A percentile compares a stretch with the other conserved stretches of the same genome.
phyloP scores from a whole-genome alignment of 2,329 filamentous ascomycete genomes.

The Apiospora phragmitis region DNA sequence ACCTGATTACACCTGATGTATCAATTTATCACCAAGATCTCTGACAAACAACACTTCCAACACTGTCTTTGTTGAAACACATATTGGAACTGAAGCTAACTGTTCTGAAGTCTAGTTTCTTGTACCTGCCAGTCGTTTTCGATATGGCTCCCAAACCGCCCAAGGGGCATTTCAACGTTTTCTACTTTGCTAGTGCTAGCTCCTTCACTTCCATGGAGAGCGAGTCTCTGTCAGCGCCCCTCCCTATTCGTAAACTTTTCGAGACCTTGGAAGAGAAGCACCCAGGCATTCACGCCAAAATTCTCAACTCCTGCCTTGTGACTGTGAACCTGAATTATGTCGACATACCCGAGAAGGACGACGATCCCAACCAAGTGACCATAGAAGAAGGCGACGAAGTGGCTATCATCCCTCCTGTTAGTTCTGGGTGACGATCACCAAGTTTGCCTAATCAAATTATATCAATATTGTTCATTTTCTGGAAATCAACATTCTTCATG shows the following conservation, averaged over 20 bases:
- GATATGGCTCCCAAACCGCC: conserved; percentile 45
- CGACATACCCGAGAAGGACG: conserved; percentile 56
- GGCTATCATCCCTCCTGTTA: conserved; percentile 84
- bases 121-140: background rate
- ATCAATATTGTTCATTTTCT: background rate
- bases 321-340: conserved; percentile 83
- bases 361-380: conserved; percentile 41
- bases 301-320: conserved; percentile 72
- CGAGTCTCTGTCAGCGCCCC: conserved; percentile 67
- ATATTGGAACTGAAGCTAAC: conserved; percentile 5
- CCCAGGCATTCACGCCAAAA: conserved; percentile 65
- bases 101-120: conserved; percentile 7
- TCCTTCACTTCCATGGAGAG: conserved; percentile 69
- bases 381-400: conserved; percentile 80
- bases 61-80: background rate
- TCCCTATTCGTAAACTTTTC: conserved; percentile 65
- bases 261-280: conserved; percentile 68
- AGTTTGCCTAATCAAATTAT: background rate
- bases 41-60: conserved; percentile 47
- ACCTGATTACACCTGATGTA: conserved; percentile 60
- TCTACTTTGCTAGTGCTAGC: conserved; percentile 79
- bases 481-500: background rate
- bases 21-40: conserved; percentile 71
- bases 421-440: conserved; percentile 64
- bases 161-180: conserved; percentile 70